These are phyloP conservation scores for Stachybotrys echinatus DNA, from an alignment of 2,329 filamentous ascomycete genomes.

Conservation along the genomic window DNA sequence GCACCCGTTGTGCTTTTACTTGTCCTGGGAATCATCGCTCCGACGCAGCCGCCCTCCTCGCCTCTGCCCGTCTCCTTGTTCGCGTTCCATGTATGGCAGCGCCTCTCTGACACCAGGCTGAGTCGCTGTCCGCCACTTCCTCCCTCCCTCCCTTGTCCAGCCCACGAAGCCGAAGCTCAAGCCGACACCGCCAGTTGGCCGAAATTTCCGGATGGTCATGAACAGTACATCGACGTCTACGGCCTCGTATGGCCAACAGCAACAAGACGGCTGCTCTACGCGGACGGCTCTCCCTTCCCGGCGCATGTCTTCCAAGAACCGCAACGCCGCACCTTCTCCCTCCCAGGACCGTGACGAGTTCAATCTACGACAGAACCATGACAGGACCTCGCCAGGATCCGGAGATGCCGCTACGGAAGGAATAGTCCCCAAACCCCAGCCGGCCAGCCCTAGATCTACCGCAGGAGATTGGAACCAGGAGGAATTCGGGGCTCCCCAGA, in stretches of 20 bases:
- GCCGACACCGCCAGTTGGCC: neutral
- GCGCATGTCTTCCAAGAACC: conserved; percentile 26
- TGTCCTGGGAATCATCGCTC: neutral
- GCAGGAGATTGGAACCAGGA: conserved; percentile 5
- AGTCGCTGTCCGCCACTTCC: neutral
- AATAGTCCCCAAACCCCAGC: conserved; percentile 19
- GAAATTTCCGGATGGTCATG: conserved; percentile 18
- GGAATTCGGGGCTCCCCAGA: conserved; percentile 7
- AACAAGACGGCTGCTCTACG: conserved; percentile 19
- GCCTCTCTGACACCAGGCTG: neutral
- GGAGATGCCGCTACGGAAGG: conserved; percentile 12
- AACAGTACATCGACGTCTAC: conserved; percentile 20
- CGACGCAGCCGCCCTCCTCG: neutral
- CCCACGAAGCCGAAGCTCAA: neutral
- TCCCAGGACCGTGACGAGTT: conserved; percentile 16
- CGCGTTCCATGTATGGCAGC: neutral
- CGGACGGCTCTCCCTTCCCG: conserved; percentile 33
- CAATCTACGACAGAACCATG: conserved; percentile 16
- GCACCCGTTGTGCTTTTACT: neutral
- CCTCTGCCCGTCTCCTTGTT: neutral
- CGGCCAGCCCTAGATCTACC: conserved; percentile 21
- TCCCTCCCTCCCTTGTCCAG: neutral
- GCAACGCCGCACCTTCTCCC: conserved; percentile 12
- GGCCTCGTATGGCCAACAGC: conserved; percentile 19
- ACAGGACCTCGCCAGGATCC: conserved; percentile 19